phyloP scores from a whole-genome alignment of 306 rosid species.

The Leucaena leucocephala region DNA sequence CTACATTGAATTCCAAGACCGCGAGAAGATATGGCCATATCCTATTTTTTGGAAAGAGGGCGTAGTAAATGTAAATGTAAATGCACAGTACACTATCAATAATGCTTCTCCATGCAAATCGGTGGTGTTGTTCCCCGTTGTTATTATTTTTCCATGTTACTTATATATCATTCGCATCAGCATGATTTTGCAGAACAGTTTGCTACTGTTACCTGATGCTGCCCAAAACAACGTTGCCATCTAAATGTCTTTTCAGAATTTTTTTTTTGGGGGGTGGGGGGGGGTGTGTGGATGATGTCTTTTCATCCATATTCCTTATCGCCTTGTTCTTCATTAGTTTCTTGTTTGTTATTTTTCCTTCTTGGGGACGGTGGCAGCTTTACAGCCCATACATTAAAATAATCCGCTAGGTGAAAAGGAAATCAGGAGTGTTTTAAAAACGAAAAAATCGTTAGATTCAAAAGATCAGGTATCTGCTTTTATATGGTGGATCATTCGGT shows the following conservation, averaged over 20 bases:
- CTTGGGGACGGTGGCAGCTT: slow-evolving; percentile 45
- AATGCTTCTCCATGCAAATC: neutral
- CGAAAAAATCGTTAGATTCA: slow-evolving; percentile 47
- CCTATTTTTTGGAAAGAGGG: slow-evolving; percentile 29
- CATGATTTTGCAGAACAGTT: slow-evolving; percentile 29
- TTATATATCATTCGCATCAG: neutral
- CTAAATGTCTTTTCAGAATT: slow-evolving; percentile 24
- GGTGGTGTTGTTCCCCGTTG: slow-evolving; percentile 17
- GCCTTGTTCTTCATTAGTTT: slow-evolving; percentile 23
- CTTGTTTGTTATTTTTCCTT: neutral
- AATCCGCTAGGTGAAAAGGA: neutral
- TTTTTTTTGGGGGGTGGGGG: too few relatives aligned
- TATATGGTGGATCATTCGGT: slow-evolving; percentile 37
- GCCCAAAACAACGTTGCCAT: slow-evolving; percentile 26
- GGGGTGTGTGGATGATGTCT: neutral
- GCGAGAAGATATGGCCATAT: slow-evolving; percentile 33
- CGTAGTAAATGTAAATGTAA: slow-evolving; percentile 37
- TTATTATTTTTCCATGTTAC: neutral
- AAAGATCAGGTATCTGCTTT: slow-evolving; percentile 42
- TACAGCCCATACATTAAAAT: slow-evolving; percentile 40
- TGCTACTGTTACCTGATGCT: slow-evolving; percentile 3
- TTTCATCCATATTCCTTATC: neutral
- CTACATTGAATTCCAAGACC: slow-evolving; percentile 43
- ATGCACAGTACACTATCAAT: slow-evolving; percentile 32
- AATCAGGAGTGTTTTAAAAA: slow-evolving; percentile 1